Evolutionary conservation across 257 asterid genomes (phyloP).

Genomic region (Ocimum tenuiflorum): DNA sequence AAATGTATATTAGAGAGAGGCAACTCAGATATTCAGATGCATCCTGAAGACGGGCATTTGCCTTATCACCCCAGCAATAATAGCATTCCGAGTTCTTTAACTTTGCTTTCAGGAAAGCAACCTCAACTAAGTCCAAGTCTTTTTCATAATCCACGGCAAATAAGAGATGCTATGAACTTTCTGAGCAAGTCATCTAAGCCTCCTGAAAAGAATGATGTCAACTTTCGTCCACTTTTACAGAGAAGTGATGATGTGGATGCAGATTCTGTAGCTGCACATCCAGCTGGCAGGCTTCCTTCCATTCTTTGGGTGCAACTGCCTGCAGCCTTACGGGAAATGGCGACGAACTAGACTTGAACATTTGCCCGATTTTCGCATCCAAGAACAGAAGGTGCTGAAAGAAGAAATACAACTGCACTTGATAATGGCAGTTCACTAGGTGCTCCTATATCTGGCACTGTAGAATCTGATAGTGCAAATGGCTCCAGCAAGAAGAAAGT

Average conservation of each 20-base stretch:
- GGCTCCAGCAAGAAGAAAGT: slow-evolving; percentile 21
- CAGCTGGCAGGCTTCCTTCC: slow-evolving; percentile 31
- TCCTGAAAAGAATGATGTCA: slow-evolving; percentile 37
- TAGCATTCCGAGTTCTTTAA: slow-evolving; percentile 40
- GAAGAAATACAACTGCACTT: slow-evolving; percentile 19
- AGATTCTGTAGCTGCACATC: slow-evolving; percentile 23
- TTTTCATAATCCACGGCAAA: slow-evolving; percentile 60
- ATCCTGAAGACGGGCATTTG: slow-evolving; percentile 65
- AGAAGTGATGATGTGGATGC: slow-evolving; percentile 43
- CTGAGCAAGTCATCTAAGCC: slow-evolving; percentile 56
- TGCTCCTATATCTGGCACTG: slow-evolving; percentile 18
- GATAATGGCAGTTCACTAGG: slow-evolving; percentile 20
- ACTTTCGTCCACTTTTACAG: slow-evolving; percentile 88
- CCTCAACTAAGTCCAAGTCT: slow-evolving; percentile 70
- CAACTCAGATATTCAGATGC: slow-evolving; percentile 78
- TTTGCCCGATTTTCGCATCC: slow-evolving; percentile 55
- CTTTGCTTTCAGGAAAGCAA: slow-evolving; percentile 55
- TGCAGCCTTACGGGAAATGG: slow-evolving; percentile 32
- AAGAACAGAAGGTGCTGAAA: slow-evolving; percentile 33
- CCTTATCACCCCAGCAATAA: slow-evolving; percentile 42
- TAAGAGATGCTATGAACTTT: slow-evolving; percentile 56
- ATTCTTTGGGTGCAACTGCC: slow-evolving; percentile 31
- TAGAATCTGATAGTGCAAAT: slow-evolving; percentile 19
- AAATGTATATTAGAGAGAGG: slow-evolving; percentile 35
- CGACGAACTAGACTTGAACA: slow-evolving; percentile 64